These are phyloP conservation scores for Verticillium dahliae DNA, from an alignment of 2,329 filamentous ascomycete species.

Conservation along the genomic window DNA sequence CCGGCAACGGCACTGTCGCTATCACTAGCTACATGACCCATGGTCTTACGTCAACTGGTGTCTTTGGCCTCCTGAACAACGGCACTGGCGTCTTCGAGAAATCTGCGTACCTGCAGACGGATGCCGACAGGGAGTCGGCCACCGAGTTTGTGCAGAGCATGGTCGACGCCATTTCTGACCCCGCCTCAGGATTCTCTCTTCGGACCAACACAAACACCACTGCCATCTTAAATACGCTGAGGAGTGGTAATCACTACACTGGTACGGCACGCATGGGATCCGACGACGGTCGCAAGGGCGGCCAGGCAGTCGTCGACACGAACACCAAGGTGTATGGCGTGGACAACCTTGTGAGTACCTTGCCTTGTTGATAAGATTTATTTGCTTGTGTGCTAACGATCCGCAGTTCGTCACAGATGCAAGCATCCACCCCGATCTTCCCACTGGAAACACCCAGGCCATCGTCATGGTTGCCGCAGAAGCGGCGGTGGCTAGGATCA, in stretches of 20 bases:
- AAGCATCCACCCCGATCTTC: constrained; percentile 22
- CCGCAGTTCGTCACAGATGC: constrained; percentile 16
- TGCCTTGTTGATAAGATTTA: constrained; percentile 5
- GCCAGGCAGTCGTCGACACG: constrained; percentile 22
- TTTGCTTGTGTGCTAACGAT: no score
- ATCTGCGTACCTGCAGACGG: constrained; percentile 26
- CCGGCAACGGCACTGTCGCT: constrained; percentile 32
- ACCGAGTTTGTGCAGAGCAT: constrained; percentile 18
- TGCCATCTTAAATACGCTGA: constrained; percentile 15
- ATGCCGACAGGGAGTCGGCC: constrained; percentile 19
- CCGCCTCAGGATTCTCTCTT: constrained; percentile 12
- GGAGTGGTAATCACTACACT: constrained; percentile 22
- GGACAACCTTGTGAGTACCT: constrained; percentile 13
- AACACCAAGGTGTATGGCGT: constrained; percentile 23
- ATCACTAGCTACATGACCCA: constrained; percentile 45
- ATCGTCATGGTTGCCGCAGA: constrained; percentile 19
- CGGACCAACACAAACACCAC: constrained; percentile 12
- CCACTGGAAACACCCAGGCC: constrained; percentile 19
- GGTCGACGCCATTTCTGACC: constrained; percentile 13
- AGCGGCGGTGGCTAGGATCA: constrained; percentile 16
- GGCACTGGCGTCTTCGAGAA: constrained; percentile 34
- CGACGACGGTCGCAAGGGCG: constrained; percentile 15
- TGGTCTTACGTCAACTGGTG: constrained; percentile 38
- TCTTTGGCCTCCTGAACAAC: constrained; percentile 30
- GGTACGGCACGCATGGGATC: constrained; percentile 22